phyloP scores from a whole-genome alignment of 805 yeast genomes.

The Metschnikowia continentalis region DNA sequence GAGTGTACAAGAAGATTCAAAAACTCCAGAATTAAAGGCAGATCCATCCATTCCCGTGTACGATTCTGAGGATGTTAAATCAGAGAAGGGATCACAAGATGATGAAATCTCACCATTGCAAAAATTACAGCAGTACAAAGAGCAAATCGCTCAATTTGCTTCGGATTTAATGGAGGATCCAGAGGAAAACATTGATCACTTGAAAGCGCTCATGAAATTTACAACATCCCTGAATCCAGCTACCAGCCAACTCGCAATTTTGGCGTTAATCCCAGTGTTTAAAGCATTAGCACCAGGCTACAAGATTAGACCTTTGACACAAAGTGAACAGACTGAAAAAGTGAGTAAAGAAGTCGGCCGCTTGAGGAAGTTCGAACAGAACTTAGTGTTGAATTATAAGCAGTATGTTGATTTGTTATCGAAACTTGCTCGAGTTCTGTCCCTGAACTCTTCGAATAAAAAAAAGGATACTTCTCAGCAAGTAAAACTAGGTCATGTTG shows the following conservation, averaged over 20 bases:
- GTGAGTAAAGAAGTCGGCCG: conserved; percentile 79
- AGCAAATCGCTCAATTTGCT: conserved; percentile 78
- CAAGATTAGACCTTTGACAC: conserved; percentile 77
- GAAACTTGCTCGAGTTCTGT: conserved; percentile 37
- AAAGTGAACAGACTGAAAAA: conserved; percentile 73
- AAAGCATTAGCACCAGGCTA: conserved; percentile 86
- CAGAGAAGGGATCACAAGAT: background rate
- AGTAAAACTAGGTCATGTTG: conserved; percentile 49
- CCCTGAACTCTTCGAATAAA: conserved; percentile 34
- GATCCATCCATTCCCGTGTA: background rate
- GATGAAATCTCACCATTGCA: conserved; percentile 44
- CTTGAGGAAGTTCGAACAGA: conserved; percentile 77
- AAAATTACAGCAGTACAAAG: conserved; percentile 60
- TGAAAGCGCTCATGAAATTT: conserved; percentile 69
- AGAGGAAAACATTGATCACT: conserved; percentile 67
- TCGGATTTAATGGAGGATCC: conserved; percentile 80
- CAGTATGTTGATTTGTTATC: conserved; percentile 57
- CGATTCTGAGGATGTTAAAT: background rate
- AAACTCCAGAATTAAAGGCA: background rate
- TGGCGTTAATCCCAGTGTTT: conserved; percentile 81
- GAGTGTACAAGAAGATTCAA: conserved; percentile 5
- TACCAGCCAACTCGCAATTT: conserved; percentile 64
- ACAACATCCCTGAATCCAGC: conserved; percentile 61
- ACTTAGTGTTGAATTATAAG: conserved; percentile 64
- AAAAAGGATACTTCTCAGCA: conserved; percentile 29